A percentile compares a stretch with the other conserved stretches of the same genome.
phyloP scores from a whole-genome alignment of 164 flowering plant genomes.

The Vitis amurensis region DNA sequence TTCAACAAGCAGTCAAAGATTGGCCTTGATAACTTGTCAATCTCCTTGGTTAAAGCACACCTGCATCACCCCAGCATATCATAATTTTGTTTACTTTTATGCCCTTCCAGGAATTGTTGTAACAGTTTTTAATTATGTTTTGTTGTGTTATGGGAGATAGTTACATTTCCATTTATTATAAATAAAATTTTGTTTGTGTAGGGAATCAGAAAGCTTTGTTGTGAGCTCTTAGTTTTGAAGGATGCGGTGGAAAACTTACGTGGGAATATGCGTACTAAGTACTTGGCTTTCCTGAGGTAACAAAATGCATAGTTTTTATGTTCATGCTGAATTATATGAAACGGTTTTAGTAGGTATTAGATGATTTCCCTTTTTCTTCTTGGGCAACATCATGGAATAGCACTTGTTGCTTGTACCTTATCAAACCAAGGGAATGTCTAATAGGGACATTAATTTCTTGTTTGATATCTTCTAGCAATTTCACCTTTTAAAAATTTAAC shows the following conservation, averaged over 20 bases:
- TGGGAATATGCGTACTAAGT: conserved; percentile 82
- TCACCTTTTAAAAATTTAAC: too few relatives aligned
- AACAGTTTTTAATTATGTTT: neutral
- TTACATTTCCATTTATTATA: neutral
- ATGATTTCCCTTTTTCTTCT: neutral
- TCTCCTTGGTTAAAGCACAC: too few relatives aligned
- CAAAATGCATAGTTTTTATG: neutral
- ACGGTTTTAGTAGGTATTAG: neutral
- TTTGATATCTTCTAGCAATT: too few relatives aligned
- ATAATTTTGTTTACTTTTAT: neutral
- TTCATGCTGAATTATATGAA: neutral
- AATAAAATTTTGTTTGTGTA: conserved; percentile 25
- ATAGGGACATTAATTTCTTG: too few relatives aligned
- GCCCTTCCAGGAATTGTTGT: neutral
- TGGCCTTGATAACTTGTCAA: too few relatives aligned
- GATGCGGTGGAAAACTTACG: conserved; percentile 93
- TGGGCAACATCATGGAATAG: neutral
- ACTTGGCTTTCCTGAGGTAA: conserved; percentile 88
- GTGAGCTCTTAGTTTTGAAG: conserved; percentile 93
- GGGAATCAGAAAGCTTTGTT: conserved; percentile 92
- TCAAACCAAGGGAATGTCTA: too few relatives aligned
- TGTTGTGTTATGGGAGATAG: neutral
- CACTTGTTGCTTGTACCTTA: too few relatives aligned
- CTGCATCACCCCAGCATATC: neutral
- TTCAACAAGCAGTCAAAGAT: too few relatives aligned